Conservation (phyloP, 2,329 filamentous ascomycete genomes). For the Albifimbria verrucaria region DNA sequence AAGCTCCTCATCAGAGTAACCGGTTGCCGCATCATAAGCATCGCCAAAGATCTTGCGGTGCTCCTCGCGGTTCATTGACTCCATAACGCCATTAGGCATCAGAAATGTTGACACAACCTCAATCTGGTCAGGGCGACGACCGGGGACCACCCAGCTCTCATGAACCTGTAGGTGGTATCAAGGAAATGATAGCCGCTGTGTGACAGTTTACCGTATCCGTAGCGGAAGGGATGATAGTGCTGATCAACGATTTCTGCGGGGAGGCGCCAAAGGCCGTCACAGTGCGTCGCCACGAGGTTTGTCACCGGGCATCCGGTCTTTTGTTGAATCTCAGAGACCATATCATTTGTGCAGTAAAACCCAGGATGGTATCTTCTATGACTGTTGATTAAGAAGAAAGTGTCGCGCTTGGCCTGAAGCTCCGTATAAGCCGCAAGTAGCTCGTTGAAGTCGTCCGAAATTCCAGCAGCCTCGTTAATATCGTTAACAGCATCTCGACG, state of each 20-base stretch:
- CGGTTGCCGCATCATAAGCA: constrained; percentile 1
- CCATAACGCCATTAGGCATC: constrained; percentile 1
- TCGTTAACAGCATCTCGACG: background rate
- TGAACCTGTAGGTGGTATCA: constrained; percentile 3
- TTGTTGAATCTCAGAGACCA: background rate
- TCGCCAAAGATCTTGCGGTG: constrained; percentile 2
- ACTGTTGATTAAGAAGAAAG: constrained; percentile 7
- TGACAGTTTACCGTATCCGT: constrained; percentile 6
- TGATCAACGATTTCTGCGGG: constrained; percentile 4
- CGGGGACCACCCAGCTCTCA: background rate
- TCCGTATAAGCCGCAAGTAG: constrained; percentile 4
- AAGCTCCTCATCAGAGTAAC: constrained; percentile 1
- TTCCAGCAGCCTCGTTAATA: constrained; percentile 1
- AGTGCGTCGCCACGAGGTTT: constrained; percentile 6
- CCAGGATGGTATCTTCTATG: constrained; percentile 7
- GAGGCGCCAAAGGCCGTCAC: constrained; percentile 4
- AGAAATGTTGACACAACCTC: constrained; percentile 5
- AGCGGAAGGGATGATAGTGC: constrained; percentile 3
- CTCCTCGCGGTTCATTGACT: constrained; percentile 3
- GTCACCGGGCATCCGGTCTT: constrained; percentile 5
- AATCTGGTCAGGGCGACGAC: constrained; percentile 5
- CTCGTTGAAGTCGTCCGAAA: constrained; percentile 5
- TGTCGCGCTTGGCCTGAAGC: constrained; percentile 1
- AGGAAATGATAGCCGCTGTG: constrained; percentile 8
- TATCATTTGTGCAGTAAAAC: constrained; percentile 4